Base-by-base conservation (phyloP, 257 asterid species). In the Forsythia viridissima region DNA sequence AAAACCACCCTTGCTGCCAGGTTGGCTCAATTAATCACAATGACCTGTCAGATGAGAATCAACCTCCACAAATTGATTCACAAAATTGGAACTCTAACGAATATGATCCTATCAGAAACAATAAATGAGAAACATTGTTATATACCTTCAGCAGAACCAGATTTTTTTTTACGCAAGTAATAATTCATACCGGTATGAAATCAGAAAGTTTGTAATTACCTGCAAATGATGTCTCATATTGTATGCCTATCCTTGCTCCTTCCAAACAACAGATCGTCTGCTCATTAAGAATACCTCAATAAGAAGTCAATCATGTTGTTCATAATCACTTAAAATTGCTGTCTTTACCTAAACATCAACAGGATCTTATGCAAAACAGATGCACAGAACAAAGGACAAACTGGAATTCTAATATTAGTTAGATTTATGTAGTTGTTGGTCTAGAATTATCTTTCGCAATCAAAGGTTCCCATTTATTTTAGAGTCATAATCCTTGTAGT, bases 181-280 rank as follows among this genome's bases (percentile, higher is more conserved):
- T 63, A 24, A 21, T 24, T 30, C 39, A 9, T 30, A 9, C 40
- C 12, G 0, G 0, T 63, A 24, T n/a, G 70, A 63, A 30, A 63
- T 11, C 37, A 63, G 73, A 76, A n/a, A 73, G 74, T 77, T 55
- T 63, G 77, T 7, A 61, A 72, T 77, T 91, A 96, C 99, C 99
- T 76, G 99, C 99, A 91, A 84, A 96, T 65, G 96, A 84, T 71
- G 98, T 91, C 84, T 92, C 97, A 73, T 96, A 96, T 68, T 86
- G 96, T 84, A 96, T 89, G 80, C 96, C 99, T 79, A 96, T 96
- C 85, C 99, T 92, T 74, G 95, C 93, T 82, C 97, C 97, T 77
- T 90, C 94, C 90, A 96, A 87, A 79, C 98, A 96, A 85, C 95
- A 96, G 76, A 96, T 91, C 76, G 86, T 86, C 99, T 95, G 95